Conservation (phyloP, 805 yeast genomes). For the Cyberlindnera xishuangbannaensis region DNA sequence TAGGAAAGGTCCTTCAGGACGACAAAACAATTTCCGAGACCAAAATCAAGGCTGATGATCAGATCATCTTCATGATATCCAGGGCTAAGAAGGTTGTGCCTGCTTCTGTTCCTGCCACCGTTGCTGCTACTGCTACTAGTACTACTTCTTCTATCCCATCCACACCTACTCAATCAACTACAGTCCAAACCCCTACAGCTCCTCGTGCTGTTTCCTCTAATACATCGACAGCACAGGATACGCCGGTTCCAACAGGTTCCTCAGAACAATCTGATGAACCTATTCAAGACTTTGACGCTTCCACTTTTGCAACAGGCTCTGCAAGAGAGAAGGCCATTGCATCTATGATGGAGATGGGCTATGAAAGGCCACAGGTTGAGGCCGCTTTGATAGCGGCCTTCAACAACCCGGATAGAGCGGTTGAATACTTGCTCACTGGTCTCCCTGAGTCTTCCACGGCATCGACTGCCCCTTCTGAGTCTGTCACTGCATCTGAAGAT, state of each 20-base stretch:
- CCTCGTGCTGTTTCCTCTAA: slow-evolving; percentile 21
- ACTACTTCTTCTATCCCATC: too few species aligned
- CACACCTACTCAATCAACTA: slow-evolving; percentile 14
- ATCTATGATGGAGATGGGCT: slow-evolving; percentile 94
- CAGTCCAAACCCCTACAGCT: slow-evolving; percentile 20
- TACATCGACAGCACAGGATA: slow-evolving; percentile 16
- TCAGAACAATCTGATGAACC: slow-evolving; percentile 21
- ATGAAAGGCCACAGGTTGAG: slow-evolving; percentile 80
- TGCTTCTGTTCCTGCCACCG: too few species aligned
- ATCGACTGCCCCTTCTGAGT: slow-evolving; percentile 3
- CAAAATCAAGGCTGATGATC: slow-evolving; percentile 78
- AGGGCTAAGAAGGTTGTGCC: slow-evolving; percentile 6
- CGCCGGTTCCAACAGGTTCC: slow-evolving; percentile 20
- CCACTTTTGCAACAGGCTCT: slow-evolving; percentile 71
- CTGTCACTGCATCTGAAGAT: slow-evolving; percentile 28
- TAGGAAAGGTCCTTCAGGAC: slow-evolving; percentile 82
- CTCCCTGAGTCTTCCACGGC: slow-evolving; percentile 50
- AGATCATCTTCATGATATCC: slow-evolving; percentile 81
- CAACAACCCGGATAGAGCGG: slow-evolving; percentile 97
- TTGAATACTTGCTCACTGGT: slow-evolving; percentile 87
- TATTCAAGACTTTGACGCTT: slow-evolving; percentile 25
- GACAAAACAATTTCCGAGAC: slow-evolving; percentile 65
- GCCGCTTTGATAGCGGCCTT: slow-evolving; percentile 91
- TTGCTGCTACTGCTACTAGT: too few species aligned
- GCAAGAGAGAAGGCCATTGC: slow-evolving; percentile 73